Evolutionary conservation across 768 basidiomycete species (phyloP), one percentile per base, ranked within the genome.

Genomic region (Auriscalpium vulgare): DNA sequence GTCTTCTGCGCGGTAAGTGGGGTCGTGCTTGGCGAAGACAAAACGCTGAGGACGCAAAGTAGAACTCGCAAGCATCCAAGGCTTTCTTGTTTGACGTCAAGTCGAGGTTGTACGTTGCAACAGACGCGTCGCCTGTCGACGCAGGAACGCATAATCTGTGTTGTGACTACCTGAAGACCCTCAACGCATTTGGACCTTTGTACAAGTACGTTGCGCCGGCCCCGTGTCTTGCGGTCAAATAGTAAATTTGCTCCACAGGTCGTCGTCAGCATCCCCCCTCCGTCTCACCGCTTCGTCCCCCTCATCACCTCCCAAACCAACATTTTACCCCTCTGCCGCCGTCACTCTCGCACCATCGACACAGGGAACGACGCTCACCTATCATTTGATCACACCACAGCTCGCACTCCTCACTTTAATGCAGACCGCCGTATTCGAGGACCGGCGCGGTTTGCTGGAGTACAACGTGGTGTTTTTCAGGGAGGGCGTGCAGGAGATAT

Each of bases 1-100:
- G 80, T 89, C 10, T 91, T 91, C 68, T 90, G 86, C 63, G 79
- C 85, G 14, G 89, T 89, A 58, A 56, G 82, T 63, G 2, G 19
- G 10, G 10, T 21, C 29, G 11, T 37, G 3, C 10, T 34, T 7
- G 1, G 29, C 29, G 4, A 29, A 29, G 21, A 46, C 46, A 21
- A 23, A 21, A 2, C 16, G 14, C 16, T 10, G 6, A 37, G 40
- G 35, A 49, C 14, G 34, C 48, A 45, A 40, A 36, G 17, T 62
- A 95, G 92, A 92, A 92, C 58, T 94, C 90, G 2, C 89, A 90
- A 64, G 88, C 94, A 35, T 85, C 91, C 38, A 98, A 98, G 68
- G 91, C 93, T 0, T 98, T 95, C 67, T 72, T 98, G 13, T 97
- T 95, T 62, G 95, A 98, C 66, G 84, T 82, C 16, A 77, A 77